These are phyloP conservation scores for Neocatenulostroma microsporum DNA, from an alignment of 2,329 filamentous ascomycete species.

Conservation along the genomic window DNA sequence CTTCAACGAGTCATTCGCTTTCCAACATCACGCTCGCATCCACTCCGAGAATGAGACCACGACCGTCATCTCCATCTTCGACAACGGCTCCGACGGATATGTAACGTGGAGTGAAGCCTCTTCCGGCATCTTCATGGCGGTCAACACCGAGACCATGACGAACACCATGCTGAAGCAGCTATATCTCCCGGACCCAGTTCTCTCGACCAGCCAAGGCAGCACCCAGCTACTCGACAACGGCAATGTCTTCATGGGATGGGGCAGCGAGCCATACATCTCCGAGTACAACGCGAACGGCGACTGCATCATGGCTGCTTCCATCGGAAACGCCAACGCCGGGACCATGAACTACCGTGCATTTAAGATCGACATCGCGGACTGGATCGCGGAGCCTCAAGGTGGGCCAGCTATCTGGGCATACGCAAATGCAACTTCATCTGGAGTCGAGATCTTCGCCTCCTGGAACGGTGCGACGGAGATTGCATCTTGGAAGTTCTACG, in stretches of 20 bases:
- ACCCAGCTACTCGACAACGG: no score
- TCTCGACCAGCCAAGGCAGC: no score
- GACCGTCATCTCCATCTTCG: no score
- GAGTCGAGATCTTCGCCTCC: constrained; percentile 27
- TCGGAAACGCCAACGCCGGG: constrained; percentile 24
- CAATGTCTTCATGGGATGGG: constrained; percentile 28
- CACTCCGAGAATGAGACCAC: no score
- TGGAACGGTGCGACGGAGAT: constrained; percentile 36
- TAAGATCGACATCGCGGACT: constrained; percentile 31
- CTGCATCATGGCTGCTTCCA: constrained; percentile 23
- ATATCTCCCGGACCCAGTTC: no score
- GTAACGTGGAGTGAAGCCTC: no score
- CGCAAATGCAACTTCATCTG: constrained; percentile 22
- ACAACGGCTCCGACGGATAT: no score
- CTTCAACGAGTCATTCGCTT: no score
- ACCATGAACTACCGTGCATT: constrained; percentile 35
- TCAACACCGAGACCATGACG: no score
- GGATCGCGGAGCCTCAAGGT: constrained; percentile 10
- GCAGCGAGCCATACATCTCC: constrained; percentile 28
- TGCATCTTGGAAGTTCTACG: constrained; percentile 28
- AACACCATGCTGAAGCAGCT: no score
- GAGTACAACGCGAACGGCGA: constrained; percentile 27
- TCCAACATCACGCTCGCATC: no score
- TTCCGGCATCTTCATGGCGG: no score
- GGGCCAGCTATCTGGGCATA: constrained; percentile 26